Conservation (phyloP, 2,329 filamentous ascomycete species). For the Monosporascus sp. region DNA sequence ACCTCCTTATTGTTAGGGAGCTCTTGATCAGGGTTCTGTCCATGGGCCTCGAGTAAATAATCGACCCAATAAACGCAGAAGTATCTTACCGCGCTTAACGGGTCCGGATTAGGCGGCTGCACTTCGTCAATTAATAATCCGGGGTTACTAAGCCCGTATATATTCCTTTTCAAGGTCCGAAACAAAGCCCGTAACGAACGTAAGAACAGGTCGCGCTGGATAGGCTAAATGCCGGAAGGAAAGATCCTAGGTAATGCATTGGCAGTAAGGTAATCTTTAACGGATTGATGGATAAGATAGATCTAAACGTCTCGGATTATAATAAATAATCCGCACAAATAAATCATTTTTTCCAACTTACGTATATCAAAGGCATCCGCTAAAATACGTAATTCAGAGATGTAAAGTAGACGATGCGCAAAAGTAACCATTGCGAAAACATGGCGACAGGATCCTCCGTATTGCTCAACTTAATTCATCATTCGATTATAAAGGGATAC, state of each 20-base stretch:
- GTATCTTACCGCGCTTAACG: no score
- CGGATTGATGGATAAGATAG: slow-evolving; percentile 38
- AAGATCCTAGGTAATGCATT: slow-evolving; percentile 7
- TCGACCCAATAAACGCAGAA: no score
- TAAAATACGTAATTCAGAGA: slow-evolving; percentile 29
- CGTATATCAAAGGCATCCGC: background rate
- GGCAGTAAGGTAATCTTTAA: slow-evolving; percentile 33
- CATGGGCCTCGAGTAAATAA: no score
- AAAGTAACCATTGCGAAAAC: slow-evolving; percentile 28
- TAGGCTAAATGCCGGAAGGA: background rate
- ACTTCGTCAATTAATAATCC: no score
- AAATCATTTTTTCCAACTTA: slow-evolving; percentile 24
- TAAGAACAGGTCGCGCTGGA: background rate
- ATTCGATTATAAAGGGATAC: slow-evolving; percentile 33
- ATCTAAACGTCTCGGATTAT: slow-evolving; percentile 24
- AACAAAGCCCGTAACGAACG: slow-evolving; percentile 28
- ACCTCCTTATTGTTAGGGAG: no score
- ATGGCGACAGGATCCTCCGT: slow-evolving; percentile 23
- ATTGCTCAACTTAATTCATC: slow-evolving; percentile 25
- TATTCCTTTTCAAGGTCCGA: slow-evolving; percentile 25
- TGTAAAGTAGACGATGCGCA: slow-evolving; percentile 30
- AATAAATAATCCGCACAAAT: slow-evolving; percentile 35
- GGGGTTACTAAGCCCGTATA: no score
- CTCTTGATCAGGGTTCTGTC: no score
- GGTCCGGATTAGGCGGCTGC: no score